Evolutionary conservation across 225 moss, liverwort and hornwort genomes (phyloP).

Genomic region (Ulota crispa): DNA sequence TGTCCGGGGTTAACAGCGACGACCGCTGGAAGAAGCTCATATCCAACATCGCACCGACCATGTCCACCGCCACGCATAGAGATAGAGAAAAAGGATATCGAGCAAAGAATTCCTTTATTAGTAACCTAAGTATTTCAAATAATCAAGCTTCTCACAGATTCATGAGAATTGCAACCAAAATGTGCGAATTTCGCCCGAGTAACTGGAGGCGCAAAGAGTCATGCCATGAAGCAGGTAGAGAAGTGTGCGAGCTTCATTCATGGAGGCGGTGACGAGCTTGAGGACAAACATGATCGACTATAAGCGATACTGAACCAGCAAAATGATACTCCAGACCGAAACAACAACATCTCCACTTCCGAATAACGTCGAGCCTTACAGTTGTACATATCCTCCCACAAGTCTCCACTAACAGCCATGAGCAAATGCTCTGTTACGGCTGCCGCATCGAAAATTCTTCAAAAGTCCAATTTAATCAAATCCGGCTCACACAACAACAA

Average conservation of each 20-base stretch:
- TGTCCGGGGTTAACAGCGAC: constrained; percentile 21
- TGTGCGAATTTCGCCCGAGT: neutral
- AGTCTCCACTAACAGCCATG: constrained; percentile 33
- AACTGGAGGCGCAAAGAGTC: neutral
- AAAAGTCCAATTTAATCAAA: neutral
- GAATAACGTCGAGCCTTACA: constrained; percentile 7
- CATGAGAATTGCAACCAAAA: constrained; percentile 9
- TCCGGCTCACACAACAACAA: neutral
- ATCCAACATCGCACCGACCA: constrained; percentile 34
- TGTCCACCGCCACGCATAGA: constrained; percentile 47
- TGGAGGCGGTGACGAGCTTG: constrained; percentile 37
- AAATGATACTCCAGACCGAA: constrained; percentile 19
- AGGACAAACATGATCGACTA: constrained; percentile 35
- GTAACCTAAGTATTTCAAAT: constrained; percentile 5
- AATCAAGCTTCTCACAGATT: constrained; percentile 3
- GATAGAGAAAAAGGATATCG: constrained; percentile 14
- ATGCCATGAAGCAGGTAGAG: neutral
- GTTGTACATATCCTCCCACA: constrained; percentile 28
- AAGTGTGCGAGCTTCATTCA: constrained; percentile 8
- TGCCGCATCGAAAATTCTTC: constrained; percentile 16
- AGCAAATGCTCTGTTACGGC: constrained; percentile 2
- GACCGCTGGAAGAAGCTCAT: constrained; percentile 20
- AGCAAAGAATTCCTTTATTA: constrained; percentile 6
- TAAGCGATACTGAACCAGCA: constrained; percentile 27
- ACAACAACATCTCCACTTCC: constrained; percentile 30